Percentiles rank a stretch among this genome's conserved stretches.
Evolutionary conservation across 495 filamentous ascomycete genomes (phyloP).

Genomic region (Penicillium steckii): DNA sequence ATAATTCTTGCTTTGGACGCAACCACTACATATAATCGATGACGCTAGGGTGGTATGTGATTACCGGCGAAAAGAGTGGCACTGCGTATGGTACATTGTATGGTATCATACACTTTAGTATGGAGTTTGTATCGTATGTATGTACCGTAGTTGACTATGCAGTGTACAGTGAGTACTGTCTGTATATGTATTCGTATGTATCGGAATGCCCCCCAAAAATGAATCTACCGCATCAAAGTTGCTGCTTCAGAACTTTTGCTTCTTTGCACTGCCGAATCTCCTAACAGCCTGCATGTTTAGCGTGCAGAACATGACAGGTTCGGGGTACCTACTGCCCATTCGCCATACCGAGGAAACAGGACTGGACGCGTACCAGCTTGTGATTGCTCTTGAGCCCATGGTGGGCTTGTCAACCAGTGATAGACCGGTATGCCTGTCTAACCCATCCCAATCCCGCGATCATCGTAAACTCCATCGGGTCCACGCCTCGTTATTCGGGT

Average conservation of each 20-base stretch:
- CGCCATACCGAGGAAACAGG: slow-evolving; percentile 1
- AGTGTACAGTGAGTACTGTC: not conserved
- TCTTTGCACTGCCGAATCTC: slow-evolving; percentile 1
- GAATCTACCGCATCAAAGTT: not conserved
- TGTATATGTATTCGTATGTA: slow-evolving; percentile 13
- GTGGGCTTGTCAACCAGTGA: not conserved
- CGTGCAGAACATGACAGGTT: slow-evolving; percentile 3
- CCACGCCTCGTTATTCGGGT: slow-evolving; percentile 1
- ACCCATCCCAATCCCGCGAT: slow-evolving; percentile 6
- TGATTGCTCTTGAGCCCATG: not conserved
- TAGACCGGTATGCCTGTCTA: not conserved
- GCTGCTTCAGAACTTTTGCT: not conserved
- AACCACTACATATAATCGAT: not conserved
- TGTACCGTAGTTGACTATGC: not conserved
- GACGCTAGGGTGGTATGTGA: not conserved
- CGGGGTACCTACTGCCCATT: not conserved
- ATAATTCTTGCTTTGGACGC: no score
- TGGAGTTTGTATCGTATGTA: not conserved
- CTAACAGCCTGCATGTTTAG: not conserved
- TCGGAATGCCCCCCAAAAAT: slow-evolving; percentile 10
- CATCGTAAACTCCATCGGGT: slow-evolving; percentile 1
- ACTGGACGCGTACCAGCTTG: slow-evolving; percentile 6
- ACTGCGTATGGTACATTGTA: not conserved
- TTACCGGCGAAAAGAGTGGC: not conserved
- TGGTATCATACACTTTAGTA: slow-evolving; percentile 1